These are phyloP conservation scores for Carallia brachiata DNA, from an alignment of 345 rosid genomes.

Conservation along the genomic window DNA sequence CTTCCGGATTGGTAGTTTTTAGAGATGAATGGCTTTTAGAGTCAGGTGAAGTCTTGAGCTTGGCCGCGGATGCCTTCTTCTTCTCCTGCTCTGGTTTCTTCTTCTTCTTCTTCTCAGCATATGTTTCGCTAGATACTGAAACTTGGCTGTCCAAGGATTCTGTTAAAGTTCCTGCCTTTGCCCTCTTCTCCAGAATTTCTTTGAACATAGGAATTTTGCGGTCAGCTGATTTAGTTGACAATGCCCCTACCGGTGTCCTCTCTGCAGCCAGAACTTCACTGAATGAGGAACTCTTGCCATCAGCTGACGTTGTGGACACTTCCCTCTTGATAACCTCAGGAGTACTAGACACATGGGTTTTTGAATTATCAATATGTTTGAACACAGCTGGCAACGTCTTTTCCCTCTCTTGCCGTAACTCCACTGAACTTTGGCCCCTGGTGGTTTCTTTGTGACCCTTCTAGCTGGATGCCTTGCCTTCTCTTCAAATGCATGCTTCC, in stretches of 20 bases:
- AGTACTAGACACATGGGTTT: conserved; percentile 7
- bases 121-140: conserved; percentile 1
- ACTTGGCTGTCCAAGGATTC: conserved; percentile 15
- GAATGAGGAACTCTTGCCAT: neutral
- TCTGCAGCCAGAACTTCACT: conserved; percentile 2
- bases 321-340: conserved; percentile 30
- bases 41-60: conserved; percentile 13
- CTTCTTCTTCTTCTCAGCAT: neutral
- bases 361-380: conserved; percentile 20
- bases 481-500: conserved; percentile 43
- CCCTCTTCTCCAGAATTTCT: conserved; percentile 11
- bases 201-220: conserved; percentile 11
- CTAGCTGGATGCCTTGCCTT: conserved; percentile 40
- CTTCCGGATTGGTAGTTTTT: conserved; percentile 23
- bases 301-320: conserved; percentile 18
- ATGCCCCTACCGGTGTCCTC: neutral
- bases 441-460: conserved; percentile 38
- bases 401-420: conserved; percentile 33
- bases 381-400: conserved; percentile 27
- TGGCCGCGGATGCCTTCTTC: conserved; percentile 6
- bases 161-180: neutral
- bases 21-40: conserved; percentile 2
- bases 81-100: neutral
- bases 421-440: conserved; percentile 29
- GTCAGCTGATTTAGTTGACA: conserved; percentile 14